A percentile compares a stretch with the other conserved stretches of the same genome.
Conservation (phyloP, 192 early-diverging fungal species). For the Backusella macrospora region DNA sequence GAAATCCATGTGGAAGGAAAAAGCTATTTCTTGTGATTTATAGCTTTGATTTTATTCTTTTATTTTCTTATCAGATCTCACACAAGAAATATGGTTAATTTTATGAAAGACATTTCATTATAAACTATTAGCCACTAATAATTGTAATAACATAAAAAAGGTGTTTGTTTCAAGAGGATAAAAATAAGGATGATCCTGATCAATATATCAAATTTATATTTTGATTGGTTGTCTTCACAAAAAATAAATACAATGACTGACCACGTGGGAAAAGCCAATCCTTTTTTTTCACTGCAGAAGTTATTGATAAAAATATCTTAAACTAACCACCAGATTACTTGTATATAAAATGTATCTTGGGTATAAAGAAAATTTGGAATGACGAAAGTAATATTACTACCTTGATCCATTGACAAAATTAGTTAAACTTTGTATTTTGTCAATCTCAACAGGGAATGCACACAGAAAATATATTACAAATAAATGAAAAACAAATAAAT, state of each 20-base stretch:
- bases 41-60: neutral
- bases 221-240: constrained; percentile 3
- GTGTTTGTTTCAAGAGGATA: neutral
- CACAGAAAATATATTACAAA: neutral
- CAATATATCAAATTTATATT: neutral
- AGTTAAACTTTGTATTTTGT: neutral
- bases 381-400: neutral
- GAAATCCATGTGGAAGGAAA: neutral
- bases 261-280: neutral
- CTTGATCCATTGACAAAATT: neutral
- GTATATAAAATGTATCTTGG: neutral
- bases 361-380: neutral
- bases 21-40: constrained; percentile 6
- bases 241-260: constrained; percentile 5
- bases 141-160: neutral
- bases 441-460: neutral
- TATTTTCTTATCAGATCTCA: neutral
- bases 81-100: neutral
- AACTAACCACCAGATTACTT: neutral
- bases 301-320: neutral
- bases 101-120: neutral
- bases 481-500: neutral
- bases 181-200: neutral
- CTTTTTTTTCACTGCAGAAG: neutral
- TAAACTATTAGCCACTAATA: neutral